A percentile compares a stretch with the other conserved stretches of the same genome.
These are phyloP conservation scores for Hypholoma sublateritium DNA, from an alignment of 768 basidiomycete genomes.

Conservation along the genomic window DNA sequence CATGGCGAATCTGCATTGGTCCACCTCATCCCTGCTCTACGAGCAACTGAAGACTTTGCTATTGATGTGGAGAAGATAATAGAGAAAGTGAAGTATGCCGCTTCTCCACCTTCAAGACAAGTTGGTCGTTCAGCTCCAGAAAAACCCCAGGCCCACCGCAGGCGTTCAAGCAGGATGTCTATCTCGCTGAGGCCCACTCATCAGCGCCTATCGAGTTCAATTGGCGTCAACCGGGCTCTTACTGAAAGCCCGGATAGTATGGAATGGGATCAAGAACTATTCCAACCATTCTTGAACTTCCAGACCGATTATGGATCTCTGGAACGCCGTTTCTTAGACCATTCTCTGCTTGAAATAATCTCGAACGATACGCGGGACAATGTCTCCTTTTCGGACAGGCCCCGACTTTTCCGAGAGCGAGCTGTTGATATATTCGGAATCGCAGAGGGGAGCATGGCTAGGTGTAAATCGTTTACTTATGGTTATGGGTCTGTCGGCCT, in stretches of 20 bases:
- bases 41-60: slow-evolving; percentile 83
- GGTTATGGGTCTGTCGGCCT: slow-evolving; percentile 82
- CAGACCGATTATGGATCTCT: slow-evolving; percentile 82
- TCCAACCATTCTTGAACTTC: slow-evolving; percentile 91
- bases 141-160: slow-evolving; percentile 37
- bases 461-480: slow-evolving; percentile 82
- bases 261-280: slow-evolving; percentile 91
- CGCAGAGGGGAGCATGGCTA: slow-evolving; percentile 76
- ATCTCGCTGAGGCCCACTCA: slow-evolving; percentile 56
- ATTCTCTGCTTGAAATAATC: slow-evolving; percentile 50
- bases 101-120: slow-evolving; percentile 16
- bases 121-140: slow-evolving; percentile 13
- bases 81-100: slow-evolving; percentile 60
- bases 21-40: slow-evolving; percentile 70
- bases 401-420: slow-evolving; percentile 72
- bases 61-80: slow-evolving; percentile 69
- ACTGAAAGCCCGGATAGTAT: slow-evolving; percentile 33
- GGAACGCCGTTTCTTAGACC: slow-evolving; percentile 71
- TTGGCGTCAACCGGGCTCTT: slow-evolving; percentile 20
- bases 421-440: slow-evolving; percentile 72
- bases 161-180: slow-evolving; percentile 64
- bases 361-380: slow-evolving; percentile 41
- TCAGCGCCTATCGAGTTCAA: slow-evolving; percentile 26
- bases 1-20: slow-evolving; percentile 63
- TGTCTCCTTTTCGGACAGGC: slow-evolving; percentile 42